These are phyloP conservation scores for Auricularia heimuer DNA, from an alignment of 768 basidiomycete species.

Conservation along the genomic window DNA sequence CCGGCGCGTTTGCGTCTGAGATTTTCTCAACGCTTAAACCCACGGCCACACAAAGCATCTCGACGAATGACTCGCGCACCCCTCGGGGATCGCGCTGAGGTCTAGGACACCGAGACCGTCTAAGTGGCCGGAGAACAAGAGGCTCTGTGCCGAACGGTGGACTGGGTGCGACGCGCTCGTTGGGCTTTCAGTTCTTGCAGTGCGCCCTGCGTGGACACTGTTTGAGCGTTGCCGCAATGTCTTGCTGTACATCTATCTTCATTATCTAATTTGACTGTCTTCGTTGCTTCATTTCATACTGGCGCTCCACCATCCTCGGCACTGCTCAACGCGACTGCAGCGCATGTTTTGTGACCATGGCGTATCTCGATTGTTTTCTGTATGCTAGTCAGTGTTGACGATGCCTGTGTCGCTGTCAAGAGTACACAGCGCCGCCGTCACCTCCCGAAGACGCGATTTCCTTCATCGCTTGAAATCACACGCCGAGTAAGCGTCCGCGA, in stretches of 20 bases:
- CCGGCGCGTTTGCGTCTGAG: not conserved
- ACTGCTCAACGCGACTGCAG: too few species aligned
- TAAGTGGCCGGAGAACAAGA: constrained; percentile 59
- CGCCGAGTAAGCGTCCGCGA: too few species aligned
- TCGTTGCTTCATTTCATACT: too few species aligned
- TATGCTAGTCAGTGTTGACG: too few species aligned
- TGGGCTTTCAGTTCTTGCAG: constrained; percentile 30
- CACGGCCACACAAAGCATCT: constrained; percentile 79
- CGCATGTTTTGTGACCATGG: too few species aligned
- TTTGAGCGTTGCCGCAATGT: constrained; percentile 78
- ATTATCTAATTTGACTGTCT: not conserved
- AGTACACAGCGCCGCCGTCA: too few species aligned
- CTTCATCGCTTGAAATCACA: too few species aligned
- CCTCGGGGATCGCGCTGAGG: constrained; percentile 43
- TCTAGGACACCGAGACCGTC: constrained; percentile 90
- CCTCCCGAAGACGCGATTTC: too few species aligned
- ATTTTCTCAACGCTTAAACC: constrained; percentile 44
- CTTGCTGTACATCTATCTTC: constrained; percentile 61
- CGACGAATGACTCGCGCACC: constrained; percentile 70
- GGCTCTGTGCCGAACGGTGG: constrained; percentile 39
- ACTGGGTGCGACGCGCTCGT: constrained; percentile 74
- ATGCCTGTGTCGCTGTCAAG: too few species aligned
- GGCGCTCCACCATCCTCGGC: too few species aligned
- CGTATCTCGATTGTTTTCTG: too few species aligned
- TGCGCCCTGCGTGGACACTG: constrained; percentile 54